Base-by-base conservation (phyloP, 2,329 filamentous ascomycete genomes). In the Exophiala sideris region DNA sequence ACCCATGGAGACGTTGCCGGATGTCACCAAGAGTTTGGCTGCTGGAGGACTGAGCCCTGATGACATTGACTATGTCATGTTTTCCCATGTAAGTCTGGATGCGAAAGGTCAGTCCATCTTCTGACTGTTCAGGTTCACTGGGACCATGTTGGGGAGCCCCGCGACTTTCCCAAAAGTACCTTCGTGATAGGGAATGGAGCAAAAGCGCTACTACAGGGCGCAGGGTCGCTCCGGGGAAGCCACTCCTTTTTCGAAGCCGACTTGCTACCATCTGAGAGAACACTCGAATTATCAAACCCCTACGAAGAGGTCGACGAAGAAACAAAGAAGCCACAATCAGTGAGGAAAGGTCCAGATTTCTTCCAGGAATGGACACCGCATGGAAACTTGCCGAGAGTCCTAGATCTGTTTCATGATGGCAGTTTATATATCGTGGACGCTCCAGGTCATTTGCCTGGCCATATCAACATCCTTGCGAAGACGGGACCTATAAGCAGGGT, bases 21-120 rank as follows among this genome's bases (percentile, higher is more conserved):
- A 66, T 52, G 62, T 66, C 12, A 54, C 64, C 8, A 52, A 66
- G 32, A 71, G 67, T 50, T 65, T 76, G 2, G 66, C 64, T 20
- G 62, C 51, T 45, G 71, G 72, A 1, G 69, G 70, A 1, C 45
- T 76, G 33, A 59, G 47, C 1, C 65, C 70, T 1, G 54, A 65
- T 9, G 70, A 75, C 46, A 72, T 76, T 34, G 71, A 75, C 59
- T 69, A 65, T 52, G 66, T 76, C 7, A 66, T 75, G 11, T 70
- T 71, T 48, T 71, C 67, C 3, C 73, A 76, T 63, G 69, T 72
- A 63, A 33, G 70, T 64, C 16, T 16, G 5, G 6, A 14, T 1
- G 20, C 18, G 4, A 38, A 7, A 20, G 20, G 5, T 21, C 16
- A 2, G 20, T 18, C 24, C 12, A 36, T 5, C 16, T 16, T 5